Evolutionary conservation across 306 rosid genomes (phyloP).

Genomic region (Prunus kanzakura): DNA sequence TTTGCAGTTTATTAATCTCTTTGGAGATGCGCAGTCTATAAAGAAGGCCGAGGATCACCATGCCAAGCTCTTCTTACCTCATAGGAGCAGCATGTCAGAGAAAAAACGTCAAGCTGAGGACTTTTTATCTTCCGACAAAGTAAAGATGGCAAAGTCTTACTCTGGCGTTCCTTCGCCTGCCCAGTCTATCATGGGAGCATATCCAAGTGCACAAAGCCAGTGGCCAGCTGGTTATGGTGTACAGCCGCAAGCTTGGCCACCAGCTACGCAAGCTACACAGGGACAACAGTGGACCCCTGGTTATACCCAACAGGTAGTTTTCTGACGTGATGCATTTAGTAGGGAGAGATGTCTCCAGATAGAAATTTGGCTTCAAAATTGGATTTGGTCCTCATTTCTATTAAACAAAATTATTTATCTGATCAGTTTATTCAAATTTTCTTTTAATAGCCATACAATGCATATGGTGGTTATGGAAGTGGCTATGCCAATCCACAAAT

Average conservation of each 20-base stretch:
- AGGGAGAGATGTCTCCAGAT: neutral
- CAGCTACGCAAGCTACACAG: constrained; percentile 67
- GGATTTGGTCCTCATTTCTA: neutral
- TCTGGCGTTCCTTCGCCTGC: constrained; percentile 72
- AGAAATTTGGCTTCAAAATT: neutral
- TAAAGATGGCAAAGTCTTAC: constrained; percentile 68
- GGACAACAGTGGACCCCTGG: constrained; percentile 97
- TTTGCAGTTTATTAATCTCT: constrained; percentile 86
- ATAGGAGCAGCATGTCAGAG: constrained; percentile 81
- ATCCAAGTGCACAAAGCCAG: constrained; percentile 78
- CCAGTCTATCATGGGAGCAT: constrained; percentile 73
- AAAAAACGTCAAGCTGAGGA: constrained; percentile 98
- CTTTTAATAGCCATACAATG: constrained; percentile 60
- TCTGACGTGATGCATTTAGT: neutral
- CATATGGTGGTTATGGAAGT: constrained; percentile 73
- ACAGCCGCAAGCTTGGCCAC: constrained; percentile 97
- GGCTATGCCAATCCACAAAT: constrained; percentile 59
- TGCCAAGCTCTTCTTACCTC: constrained; percentile 82
- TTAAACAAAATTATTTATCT: neutral
- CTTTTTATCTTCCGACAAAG: constrained; percentile 77
- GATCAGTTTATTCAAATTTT: constrained; percentile 15
- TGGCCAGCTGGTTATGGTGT: constrained; percentile 79
- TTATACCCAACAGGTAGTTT: constrained; percentile 75
- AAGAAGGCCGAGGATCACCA: constrained; percentile 93
- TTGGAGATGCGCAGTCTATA: constrained; percentile 83